Base-by-base conservation (phyloP, 768 basidiomycete species). In the Crassisporium funariophilum region DNA sequence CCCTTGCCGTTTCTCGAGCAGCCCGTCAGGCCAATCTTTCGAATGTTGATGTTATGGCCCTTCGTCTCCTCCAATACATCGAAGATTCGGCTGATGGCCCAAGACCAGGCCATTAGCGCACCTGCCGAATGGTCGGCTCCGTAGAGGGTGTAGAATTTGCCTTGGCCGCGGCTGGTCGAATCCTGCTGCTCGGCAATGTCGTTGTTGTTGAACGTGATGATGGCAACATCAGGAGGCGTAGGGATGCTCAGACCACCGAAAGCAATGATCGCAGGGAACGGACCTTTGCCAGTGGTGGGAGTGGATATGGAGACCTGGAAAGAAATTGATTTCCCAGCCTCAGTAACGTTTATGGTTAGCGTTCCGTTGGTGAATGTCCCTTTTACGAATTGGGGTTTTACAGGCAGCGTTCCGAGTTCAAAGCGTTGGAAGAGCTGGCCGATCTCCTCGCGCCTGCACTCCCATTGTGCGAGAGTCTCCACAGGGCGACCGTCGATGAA, bases 1-100 rank as follows among this genome's bases (percentile, higher is more conserved):
- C 81, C 82, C 64, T 83, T 83, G 50, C 82, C 82, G 53, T 82
- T 72, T 35, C 81, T 70, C 20, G 80, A 82, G 61, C 82, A 83
- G 8, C 82, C 81, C 4, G 79, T 78, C 31, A 82, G 78, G 19
- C 68, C 82, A 46, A 82, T 69, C 55, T 71, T 71, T 25, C 61
- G 61, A 21, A 72, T 55, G 60, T 83, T 71, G 62, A 83, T 76
- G 39, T 72, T 69, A 5, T 73, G 70, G 25, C n/a, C n/a, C n/a
- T 60, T 45, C 19, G 79, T 78, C 19, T 60, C 59, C 64, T 80
- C 77, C 44, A 83, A 73, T 13, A 73, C 77, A 57, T 82, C 82
- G 59, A 83, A 79, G 58, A 83, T 73, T 25, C 82, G 78, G 45
- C 71, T 70, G 39, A 82, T 73, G 51, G 77, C 81, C 82, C 81